These are phyloP conservation scores for Dendrobium chrysotoxum DNA, from an alignment of 106 monocot genomes.

Conservation along the genomic window DNA sequence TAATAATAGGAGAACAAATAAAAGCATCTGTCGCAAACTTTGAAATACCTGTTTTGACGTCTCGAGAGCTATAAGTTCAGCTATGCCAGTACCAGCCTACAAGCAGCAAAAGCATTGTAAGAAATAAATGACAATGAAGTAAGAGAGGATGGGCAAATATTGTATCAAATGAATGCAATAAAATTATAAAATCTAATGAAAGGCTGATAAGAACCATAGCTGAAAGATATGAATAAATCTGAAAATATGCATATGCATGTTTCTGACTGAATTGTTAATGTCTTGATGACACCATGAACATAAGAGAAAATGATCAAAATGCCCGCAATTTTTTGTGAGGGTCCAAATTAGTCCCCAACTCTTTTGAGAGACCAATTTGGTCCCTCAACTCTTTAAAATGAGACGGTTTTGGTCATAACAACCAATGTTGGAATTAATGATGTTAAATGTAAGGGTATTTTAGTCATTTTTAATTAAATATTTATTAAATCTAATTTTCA, in stretches of 20 bases:
- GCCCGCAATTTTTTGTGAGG: no score
- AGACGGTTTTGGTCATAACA: no score
- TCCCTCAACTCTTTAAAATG: no score
- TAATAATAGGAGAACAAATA: background rate
- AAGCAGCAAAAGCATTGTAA: background rate
- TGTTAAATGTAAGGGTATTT: no score
- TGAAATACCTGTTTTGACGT: conserved; percentile 64
- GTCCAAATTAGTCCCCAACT: no score
- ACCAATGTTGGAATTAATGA: no score
- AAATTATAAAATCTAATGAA: background rate
- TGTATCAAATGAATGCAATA: background rate
- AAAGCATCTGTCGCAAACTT: background rate
- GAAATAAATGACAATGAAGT: background rate
- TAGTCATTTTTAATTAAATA: no score
- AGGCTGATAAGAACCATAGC: background rate
- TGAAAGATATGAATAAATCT: background rate
- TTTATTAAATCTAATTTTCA: no score
- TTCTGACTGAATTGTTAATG: background rate
- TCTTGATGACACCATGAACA: background rate
- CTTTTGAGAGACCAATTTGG: no score
- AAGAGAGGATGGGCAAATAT: background rate
- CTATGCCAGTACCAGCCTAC: conserved; percentile 87
- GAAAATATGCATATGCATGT: background rate
- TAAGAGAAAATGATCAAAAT: no score
- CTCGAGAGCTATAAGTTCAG: conserved; percentile 77